phyloP scores from a whole-genome alignment of 768 basidiomycete species.

The Fistulinella prunicolor region DNA sequence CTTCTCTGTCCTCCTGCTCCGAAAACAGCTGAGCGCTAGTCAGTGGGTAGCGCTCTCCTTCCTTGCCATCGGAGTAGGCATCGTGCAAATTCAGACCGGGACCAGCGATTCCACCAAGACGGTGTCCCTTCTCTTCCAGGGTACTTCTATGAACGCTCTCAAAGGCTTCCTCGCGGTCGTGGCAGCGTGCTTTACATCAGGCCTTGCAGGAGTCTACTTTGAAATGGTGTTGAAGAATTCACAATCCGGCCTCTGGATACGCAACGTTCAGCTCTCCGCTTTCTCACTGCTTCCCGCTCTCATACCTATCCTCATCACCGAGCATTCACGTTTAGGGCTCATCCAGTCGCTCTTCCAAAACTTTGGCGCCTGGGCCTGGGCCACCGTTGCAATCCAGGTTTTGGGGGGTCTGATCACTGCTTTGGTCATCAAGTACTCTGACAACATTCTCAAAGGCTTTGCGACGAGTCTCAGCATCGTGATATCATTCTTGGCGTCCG shows the following conservation, averaged over 20 bases:
- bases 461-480: slow-evolving; percentile 94
- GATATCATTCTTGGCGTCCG: slow-evolving; percentile 89
- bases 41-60: slow-evolving; percentile 87
- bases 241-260: slow-evolving; percentile 88
- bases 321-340: slow-evolving; percentile 38
- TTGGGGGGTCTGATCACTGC: slow-evolving; percentile 91
- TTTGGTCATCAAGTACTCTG: slow-evolving; percentile 91
- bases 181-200: slow-evolving; percentile 91
- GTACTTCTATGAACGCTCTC: slow-evolving; percentile 69
- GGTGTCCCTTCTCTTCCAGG: slow-evolving; percentile 32
- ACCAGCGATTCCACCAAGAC: slow-evolving; percentile 22
- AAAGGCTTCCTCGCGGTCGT: slow-evolving; percentile 90
- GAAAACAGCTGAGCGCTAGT: slow-evolving; percentile 63
- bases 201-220: slow-evolving; percentile 96
- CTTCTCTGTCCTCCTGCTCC: slow-evolving; percentile 80
- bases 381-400: slow-evolving; percentile 84
- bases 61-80: slow-evolving; percentile 84
- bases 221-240: slow-evolving; percentile 96
- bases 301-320: slow-evolving; percentile 66
- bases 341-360: slow-evolving; percentile 66
- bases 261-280: slow-evolving; percentile 92
- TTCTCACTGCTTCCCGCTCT: slow-evolving; percentile 92
- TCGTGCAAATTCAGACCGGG: slow-evolving; percentile 78
- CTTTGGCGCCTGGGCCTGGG: slow-evolving; percentile 91
- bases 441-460: slow-evolving; percentile 92